Evolutionary conservation across 805 yeast genomes (phyloP), one percentile per base, ranked within the genome.

Genomic region (Zygosaccharomyces bisporus): DNA sequence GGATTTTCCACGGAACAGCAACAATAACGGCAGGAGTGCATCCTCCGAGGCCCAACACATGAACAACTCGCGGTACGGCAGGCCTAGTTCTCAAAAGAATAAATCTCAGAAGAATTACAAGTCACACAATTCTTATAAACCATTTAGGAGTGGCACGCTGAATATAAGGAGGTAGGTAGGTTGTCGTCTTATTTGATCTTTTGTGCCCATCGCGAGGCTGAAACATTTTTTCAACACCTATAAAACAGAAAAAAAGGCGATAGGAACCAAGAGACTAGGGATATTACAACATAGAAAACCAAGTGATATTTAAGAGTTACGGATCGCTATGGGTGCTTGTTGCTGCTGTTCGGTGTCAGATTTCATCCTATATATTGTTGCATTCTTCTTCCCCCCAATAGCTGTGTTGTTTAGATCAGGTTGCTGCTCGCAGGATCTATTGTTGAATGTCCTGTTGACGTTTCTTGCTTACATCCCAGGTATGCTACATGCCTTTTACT

Each of bases 381-480:
- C 87, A 2, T 72, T 83, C 39, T 69, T 84, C 40, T 72, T 81
- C 57, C 93, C 95, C 2, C 93, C 93, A 0, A 68, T 84, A 9
- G 86, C 90, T 0, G 89, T 85, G 8, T 64, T 80, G 61, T 70
- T 82, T 29, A 72, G 88, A 57, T 67, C 79, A 38, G 93, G 93
- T 1, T 42, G 76, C 12, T 79, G 78, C 53, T 70, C 83, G 2
- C 57, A 67, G 25, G 86, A 83, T 39, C 58, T 74, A 12, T 63
- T 79, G 31, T 57, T 86, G 57, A 83, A 84, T 67, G 66, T 83
- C 38, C 56, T 86, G 34, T 73, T 86, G 57, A 81, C 90, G 17
- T 62, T 80, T 50, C 72, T 86, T 46, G 93, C 90, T 32, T 85
- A 80, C 66, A 67, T 86, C 51, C 95, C 95, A 2, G 95, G 86